Conservation (phyloP, 2,329 filamentous ascomycete genomes). For the Zymoseptoria ardabiliae region DNA sequence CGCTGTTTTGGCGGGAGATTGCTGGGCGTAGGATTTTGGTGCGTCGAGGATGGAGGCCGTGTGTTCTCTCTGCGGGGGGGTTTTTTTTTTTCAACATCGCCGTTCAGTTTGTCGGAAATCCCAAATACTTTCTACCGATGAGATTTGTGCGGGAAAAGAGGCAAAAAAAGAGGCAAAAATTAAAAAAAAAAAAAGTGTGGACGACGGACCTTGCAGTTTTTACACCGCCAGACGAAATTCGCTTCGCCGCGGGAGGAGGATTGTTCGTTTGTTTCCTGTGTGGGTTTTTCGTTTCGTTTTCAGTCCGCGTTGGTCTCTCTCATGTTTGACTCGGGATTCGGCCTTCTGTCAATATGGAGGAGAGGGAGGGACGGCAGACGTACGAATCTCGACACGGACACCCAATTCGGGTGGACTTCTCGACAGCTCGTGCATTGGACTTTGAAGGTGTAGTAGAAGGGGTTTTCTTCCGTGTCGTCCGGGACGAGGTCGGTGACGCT, state of each 20-base stretch:
- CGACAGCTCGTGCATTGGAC: conserved; percentile 98
- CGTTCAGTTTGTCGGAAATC: no score
- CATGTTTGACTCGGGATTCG: no score
- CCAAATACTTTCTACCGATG: no score
- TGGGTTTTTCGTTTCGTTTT: neutral
- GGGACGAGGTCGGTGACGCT: conserved; percentile 89
- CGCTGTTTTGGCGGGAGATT: conserved; percentile 64
- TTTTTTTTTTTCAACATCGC: no score
- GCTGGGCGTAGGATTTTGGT: conserved; percentile 63
- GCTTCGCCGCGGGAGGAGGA: conserved; percentile 91
- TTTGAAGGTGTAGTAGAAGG: conserved; percentile 96
- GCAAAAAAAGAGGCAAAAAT: no score
- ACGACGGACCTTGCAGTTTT: conserved; percentile 81
- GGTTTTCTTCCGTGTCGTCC: conserved; percentile 68
- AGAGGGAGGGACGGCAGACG: conserved; percentile 27
- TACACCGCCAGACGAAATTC: conserved; percentile 99
- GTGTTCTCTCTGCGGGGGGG: conserved; percentile 81
- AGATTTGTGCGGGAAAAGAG: no score
- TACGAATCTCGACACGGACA: conserved; percentile 85
- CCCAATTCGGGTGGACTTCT: conserved; percentile 78
- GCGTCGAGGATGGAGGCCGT: conserved; percentile 74
- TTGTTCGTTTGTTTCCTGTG: conserved; percentile 78
- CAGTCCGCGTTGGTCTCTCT: neutral
- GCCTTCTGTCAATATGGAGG: no score
- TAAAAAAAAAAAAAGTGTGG: neutral